A percentile compares a stretch with the other conserved stretches of the same genome.
Conservation (phyloP, 208 protist genomes). For the Porcisia hertigi region DNA sequence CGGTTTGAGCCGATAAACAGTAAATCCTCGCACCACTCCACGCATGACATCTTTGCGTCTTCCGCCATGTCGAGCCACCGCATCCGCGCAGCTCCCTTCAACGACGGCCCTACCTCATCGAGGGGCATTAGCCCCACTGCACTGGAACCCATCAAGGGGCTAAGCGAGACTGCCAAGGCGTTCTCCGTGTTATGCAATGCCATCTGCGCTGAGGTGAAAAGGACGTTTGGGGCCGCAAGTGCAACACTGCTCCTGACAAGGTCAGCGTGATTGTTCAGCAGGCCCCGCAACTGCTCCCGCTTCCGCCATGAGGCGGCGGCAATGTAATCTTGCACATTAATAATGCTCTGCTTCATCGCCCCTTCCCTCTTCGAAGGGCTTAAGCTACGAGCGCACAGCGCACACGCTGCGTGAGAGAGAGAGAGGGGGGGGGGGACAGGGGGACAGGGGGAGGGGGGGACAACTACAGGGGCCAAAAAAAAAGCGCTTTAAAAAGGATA, state of each 20-base stretch:
- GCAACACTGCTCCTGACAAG: constrained; percentile 45
- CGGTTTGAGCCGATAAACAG: constrained; percentile 71
- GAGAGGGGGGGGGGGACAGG: too few relatives aligned
- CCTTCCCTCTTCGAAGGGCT: not conserved
- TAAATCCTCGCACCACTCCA: constrained; percentile 71
- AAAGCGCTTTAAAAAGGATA: not conserved
- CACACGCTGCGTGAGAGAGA: not conserved
- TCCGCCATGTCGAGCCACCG: constrained; percentile 67
- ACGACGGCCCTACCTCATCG: constrained; percentile 29
- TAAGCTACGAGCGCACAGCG: not conserved
- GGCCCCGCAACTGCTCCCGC: constrained; percentile 76
- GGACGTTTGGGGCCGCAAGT: constrained; percentile 44
- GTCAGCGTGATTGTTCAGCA: constrained; percentile 77
- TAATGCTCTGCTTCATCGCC: constrained; percentile 65
- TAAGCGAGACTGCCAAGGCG: constrained; percentile 63
- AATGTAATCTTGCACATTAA: constrained; percentile 66
- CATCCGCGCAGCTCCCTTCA: constrained; percentile 52
- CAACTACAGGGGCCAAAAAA: not conserved
- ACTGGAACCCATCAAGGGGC: constrained; percentile 50
- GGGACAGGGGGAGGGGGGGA: not conserved
- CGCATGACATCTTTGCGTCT: constrained; percentile 34
- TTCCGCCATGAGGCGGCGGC: constrained; percentile 68
- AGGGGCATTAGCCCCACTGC: constrained; percentile 69
- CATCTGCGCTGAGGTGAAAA: constrained; percentile 63
- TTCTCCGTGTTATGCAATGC: constrained; percentile 65